Conservation (phyloP, 2,329 filamentous ascomycete species). For the Scortechinia acanthostroma region DNA sequence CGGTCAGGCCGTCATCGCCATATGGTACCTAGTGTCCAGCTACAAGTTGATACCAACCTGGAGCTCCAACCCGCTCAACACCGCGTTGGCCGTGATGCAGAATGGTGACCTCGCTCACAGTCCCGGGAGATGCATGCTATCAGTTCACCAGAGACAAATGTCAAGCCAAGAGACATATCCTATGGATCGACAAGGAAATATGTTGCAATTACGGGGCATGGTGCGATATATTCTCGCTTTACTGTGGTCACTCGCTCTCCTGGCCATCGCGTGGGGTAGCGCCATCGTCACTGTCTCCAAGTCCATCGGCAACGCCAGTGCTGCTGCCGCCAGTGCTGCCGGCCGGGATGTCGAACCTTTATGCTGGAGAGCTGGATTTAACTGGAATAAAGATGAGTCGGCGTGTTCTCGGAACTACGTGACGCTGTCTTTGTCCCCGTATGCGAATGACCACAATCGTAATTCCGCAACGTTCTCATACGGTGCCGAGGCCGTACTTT, state of each 20-base stretch:
- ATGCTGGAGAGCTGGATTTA: no score
- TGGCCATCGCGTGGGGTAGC: not conserved
- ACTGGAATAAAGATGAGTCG: no score
- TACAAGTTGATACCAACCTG: constrained; percentile 7
- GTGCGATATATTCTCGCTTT: not conserved
- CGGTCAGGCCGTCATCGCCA: constrained; percentile 6
- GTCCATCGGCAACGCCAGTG: no score
- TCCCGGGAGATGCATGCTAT: not conserved
- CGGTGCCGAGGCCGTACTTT: not conserved
- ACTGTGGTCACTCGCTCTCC: not conserved
- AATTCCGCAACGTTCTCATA: no score
- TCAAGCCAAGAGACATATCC: not conserved
- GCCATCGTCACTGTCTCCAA: no score
- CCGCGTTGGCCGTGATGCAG: constrained; percentile 4
- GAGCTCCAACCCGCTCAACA: constrained; percentile 9
- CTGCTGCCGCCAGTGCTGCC: no score
- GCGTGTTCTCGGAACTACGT: no score
- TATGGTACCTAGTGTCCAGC: constrained; percentile 5
- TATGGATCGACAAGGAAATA: not conserved
- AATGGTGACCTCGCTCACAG: not conserved
- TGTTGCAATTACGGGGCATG: not conserved
- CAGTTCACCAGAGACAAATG: no score
- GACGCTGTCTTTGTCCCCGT: no score
- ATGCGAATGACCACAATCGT: no score
- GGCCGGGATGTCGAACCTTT: no score